These are phyloP conservation scores for Aspergillus sp. DNA, from an alignment of 2,329 filamentous ascomycete genomes.

Conservation along the genomic window DNA sequence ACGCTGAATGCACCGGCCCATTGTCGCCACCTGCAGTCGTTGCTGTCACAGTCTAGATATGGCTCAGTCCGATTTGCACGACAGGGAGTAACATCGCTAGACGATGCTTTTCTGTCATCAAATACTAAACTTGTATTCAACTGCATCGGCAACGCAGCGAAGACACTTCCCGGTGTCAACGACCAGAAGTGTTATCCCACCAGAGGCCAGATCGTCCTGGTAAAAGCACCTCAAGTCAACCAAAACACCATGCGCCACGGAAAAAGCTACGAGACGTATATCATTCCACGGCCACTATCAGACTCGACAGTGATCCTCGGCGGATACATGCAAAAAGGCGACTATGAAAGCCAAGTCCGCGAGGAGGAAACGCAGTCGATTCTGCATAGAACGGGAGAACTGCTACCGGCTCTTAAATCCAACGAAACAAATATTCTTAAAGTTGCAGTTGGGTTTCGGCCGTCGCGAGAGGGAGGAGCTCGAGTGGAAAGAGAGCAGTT, in stretches of 20 bases:
- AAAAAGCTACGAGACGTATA: conserved; percentile 42
- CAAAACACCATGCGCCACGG: conserved; percentile 44
- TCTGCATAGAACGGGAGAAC: conserved; percentile 32
- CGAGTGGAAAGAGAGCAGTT: conserved; percentile 17
- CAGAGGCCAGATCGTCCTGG: conserved; percentile 41
- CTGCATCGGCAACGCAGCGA: conserved; percentile 35
- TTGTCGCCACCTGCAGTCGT: conserved; percentile 29
- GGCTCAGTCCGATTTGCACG: conserved; percentile 6
- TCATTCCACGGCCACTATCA: conserved; percentile 40
- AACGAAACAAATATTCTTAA: conserved; percentile 32
- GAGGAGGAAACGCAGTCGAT: conserved; percentile 40
- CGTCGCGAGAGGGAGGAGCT: conserved; percentile 18
- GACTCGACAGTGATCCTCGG: conserved; percentile 40
- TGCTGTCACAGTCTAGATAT: conserved; percentile 6
- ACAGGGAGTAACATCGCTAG: not conserved
- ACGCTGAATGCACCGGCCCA: conserved; percentile 43
- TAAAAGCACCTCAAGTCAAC: conserved; percentile 32
- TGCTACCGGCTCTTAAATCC: conserved; percentile 32
- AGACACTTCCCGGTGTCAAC: conserved; percentile 35
- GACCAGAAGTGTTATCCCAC: conserved; percentile 45
- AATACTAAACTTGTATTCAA: not conserved
- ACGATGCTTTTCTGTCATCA: not conserved
- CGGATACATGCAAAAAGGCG: conserved; percentile 33
- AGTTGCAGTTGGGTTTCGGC: conserved; percentile 26
- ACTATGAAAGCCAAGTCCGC: conserved; percentile 15